phyloP scores from a whole-genome alignment of 2,329 filamentous ascomycete genomes.

The Cadophora sp. region DNA sequence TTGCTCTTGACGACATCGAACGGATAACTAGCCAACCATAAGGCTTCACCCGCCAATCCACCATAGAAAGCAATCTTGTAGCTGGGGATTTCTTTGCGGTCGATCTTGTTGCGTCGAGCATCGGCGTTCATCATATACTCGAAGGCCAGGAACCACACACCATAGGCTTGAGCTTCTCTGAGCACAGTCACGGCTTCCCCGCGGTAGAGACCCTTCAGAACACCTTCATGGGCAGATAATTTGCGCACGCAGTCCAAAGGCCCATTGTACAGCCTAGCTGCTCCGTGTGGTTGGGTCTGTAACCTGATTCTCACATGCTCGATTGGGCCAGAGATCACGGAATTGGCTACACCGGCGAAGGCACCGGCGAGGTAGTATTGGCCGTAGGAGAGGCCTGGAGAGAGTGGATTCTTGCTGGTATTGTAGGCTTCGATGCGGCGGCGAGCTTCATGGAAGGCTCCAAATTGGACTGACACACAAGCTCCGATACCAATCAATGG shows the following conservation, averaged over 20 bases:
- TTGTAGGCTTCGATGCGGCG: conserved; percentile 84
- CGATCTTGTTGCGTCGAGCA: conserved; percentile 76
- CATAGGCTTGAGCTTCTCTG: conserved; percentile 93
- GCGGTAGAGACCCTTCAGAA: conserved; percentile 80
- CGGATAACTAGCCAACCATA: conserved; percentile 94
- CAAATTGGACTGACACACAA: conserved; percentile 98
- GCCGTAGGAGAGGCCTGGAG: conserved; percentile 68
- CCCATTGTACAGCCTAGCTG: conserved; percentile 77
- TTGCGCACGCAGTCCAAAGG: conserved; percentile 92
- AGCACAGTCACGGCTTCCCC: conserved; percentile 85
- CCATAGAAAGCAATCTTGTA: conserved; percentile 93
- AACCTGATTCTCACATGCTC: conserved; percentile 96
- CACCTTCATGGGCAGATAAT: conserved; percentile 70
- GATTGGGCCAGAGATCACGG: conserved; percentile 85
- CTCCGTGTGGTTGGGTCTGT: conserved; percentile 94
- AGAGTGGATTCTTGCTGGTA: conserved; percentile 49
- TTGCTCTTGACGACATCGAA: conserved; percentile 99
- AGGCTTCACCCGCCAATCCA: conserved; percentile 88
- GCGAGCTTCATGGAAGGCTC: conserved; percentile 91
- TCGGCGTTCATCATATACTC: conserved; percentile 97
- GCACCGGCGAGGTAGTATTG: conserved; percentile 93
- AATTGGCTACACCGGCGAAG: conserved; percentile 92
- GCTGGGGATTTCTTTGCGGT: conserved; percentile 78
- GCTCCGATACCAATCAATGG: conserved; percentile 95
- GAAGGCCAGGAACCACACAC: conserved; percentile 92